Evolutionary conservation across 441 rosid species (phyloP).

Genomic region (Erodium moschatum): DNA sequence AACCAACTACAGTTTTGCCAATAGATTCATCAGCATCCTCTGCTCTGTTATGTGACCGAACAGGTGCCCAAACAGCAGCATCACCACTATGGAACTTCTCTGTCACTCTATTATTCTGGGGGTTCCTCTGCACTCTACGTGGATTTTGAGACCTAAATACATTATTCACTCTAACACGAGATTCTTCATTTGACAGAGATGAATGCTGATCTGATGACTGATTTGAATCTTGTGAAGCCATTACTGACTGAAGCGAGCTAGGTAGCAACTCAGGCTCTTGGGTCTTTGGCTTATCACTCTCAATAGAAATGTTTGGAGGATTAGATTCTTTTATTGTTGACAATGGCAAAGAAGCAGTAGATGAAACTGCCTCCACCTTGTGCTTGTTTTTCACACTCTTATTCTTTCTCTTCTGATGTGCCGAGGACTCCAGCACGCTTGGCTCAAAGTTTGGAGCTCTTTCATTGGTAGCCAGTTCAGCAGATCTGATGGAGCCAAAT

Average conservation of each 20-base stretch:
- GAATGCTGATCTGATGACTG: conserved; percentile 38
- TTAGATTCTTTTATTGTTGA: conserved; percentile 30
- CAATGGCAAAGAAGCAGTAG: conserved; percentile 26
- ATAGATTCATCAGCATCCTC: conserved; percentile 45
- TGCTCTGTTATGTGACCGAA: conserved; percentile 50
- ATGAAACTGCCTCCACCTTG: conserved; percentile 47
- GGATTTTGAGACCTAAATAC: conserved; percentile 63
- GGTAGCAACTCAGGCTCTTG: conserved; percentile 34
- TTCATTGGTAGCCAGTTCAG: conserved; percentile 31
- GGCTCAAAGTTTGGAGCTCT: conserved; percentile 21
- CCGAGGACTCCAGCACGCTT: conserved; percentile 33
- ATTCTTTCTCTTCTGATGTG: conserved; percentile 44
- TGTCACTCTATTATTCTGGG: conserved; percentile 37
- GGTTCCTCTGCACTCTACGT: conserved; percentile 47
- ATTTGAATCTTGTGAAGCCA: conserved; percentile 39
- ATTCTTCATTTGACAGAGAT: conserved; percentile 47
- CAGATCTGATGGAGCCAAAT: conserved; percentile 26
- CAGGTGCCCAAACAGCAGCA: conserved; percentile 86
- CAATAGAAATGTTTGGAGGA: conserved; percentile 25
- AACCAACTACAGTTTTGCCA: conserved; percentile 35
- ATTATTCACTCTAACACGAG: conserved; percentile 38
- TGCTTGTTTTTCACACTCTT: conserved; percentile 55
- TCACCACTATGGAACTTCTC: conserved; percentile 48
- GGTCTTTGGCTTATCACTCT: conserved; percentile 30
- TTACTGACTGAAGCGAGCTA: conserved; percentile 18